A percentile compares a stretch with the other conserved stretches of the same genome.
Evolutionary conservation across 2,329 filamentous ascomycete species (phyloP).

Genomic region (Aspergillus pseudoviridinutans): DNA sequence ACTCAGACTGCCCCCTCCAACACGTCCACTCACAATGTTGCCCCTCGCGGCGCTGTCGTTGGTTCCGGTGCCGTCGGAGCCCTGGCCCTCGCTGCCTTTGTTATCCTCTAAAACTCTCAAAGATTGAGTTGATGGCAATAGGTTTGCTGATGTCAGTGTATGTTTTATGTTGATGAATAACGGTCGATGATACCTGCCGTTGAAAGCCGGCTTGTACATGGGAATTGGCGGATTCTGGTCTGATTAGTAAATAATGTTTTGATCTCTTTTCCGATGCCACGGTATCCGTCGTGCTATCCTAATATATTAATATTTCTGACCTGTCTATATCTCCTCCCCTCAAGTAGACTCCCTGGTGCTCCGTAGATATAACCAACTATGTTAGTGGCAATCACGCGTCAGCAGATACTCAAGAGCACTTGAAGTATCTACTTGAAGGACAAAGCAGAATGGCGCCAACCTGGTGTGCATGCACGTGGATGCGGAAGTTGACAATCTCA

Average conservation of each 20-base stretch:
- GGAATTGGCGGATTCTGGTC: background rate
- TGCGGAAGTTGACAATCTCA: too few species aligned
- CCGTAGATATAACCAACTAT: background rate
- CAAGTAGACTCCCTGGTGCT: too few species aligned
- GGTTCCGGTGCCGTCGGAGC: constrained; percentile 34
- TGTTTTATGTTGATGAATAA: constrained; percentile 11
- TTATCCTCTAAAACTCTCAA: constrained; percentile 34
- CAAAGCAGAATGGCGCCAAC: too few species aligned
- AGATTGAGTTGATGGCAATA: background rate
- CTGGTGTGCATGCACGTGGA: too few species aligned
- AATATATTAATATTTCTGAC: background rate
- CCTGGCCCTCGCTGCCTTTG: constrained; percentile 41
- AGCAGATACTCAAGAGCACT: constrained; percentile 4
- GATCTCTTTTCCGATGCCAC: background rate
- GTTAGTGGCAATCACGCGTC: constrained; percentile 16
- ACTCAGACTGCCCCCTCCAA: constrained; percentile 10
- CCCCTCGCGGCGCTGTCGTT: constrained; percentile 27
- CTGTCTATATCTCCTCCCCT: background rate
- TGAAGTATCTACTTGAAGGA: too few species aligned
- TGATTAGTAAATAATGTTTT: background rate
- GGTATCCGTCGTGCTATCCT: background rate
- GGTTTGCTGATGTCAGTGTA: background rate
- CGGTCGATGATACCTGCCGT: constrained; percentile 1
- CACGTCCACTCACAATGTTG: constrained; percentile 22
- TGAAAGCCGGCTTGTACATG: background rate